Percentiles rank a stretch among this genome's conserved stretches.
phyloP scores from a whole-genome alignment of 306 rosid genomes.

The Acmispon strigosus region DNA sequence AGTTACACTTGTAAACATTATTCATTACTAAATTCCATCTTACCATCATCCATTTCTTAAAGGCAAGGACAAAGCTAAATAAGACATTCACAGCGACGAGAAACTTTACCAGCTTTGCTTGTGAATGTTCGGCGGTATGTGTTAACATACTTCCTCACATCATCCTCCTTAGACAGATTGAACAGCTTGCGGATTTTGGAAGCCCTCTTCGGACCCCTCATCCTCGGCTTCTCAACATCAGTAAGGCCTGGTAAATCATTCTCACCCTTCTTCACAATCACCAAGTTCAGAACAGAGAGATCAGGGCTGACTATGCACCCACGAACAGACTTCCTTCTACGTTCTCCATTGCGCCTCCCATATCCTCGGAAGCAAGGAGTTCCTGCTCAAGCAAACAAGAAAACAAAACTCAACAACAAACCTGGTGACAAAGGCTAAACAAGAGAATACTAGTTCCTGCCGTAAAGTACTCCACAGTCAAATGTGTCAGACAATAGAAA shows the following conservation, averaged over 20 bases:
- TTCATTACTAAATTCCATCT: not conserved
- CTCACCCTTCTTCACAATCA: constrained; percentile 35
- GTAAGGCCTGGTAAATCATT: constrained; percentile 31
- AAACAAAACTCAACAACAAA: not conserved
- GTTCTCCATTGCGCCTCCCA: constrained; percentile 35
- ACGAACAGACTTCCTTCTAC: constrained; percentile 38
- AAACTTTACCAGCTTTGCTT: constrained; percentile 23
- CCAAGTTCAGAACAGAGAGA: constrained; percentile 35
- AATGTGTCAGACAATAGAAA: not conserved
- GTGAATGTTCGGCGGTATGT: constrained; percentile 32
- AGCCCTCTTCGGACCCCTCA: constrained; percentile 39
- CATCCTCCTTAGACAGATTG: constrained; percentile 34
- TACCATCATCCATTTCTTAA: not conserved
- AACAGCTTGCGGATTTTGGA: constrained; percentile 34
- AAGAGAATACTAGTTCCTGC: not conserved
- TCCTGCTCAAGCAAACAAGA: constrained; percentile 9
- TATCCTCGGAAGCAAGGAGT: constrained; percentile 38
- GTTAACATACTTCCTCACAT: constrained; percentile 39
- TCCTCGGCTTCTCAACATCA: constrained; percentile 34
- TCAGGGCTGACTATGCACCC: constrained; percentile 40
- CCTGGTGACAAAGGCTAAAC: not conserved
- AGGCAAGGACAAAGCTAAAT: not conserved
- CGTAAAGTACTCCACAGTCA: not conserved
- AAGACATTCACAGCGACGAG: not conserved
- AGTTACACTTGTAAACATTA: not conserved